These are phyloP conservation scores for Beta lomatogona DNA, from an alignment of 179 eudicot genomes.

Conservation along the genomic window DNA sequence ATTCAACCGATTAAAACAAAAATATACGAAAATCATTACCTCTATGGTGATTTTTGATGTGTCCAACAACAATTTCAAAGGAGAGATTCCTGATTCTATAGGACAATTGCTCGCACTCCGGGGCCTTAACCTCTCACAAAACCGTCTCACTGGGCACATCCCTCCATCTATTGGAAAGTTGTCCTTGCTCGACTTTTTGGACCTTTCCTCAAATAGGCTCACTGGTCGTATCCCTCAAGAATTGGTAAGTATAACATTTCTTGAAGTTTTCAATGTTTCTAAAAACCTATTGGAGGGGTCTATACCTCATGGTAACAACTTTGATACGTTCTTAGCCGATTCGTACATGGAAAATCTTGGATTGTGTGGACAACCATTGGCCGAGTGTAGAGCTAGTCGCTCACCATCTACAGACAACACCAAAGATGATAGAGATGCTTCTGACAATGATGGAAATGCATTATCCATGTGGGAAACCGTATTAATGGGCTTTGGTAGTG, in stretches of 20 bases:
- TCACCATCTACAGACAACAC: no score
- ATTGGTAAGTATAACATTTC: neutral
- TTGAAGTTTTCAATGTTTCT: constrained; percentile 23
- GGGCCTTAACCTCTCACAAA: neutral
- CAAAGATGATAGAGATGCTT: no score
- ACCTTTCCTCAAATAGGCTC: constrained; percentile 14
- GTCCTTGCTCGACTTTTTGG: constrained; percentile 8
- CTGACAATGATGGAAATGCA: no score
- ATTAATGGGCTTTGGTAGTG: no score
- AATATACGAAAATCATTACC: neutral
- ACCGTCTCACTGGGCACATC: no score
- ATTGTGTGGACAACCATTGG: constrained; percentile 28
- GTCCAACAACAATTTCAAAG: neutral
- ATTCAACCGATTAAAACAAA: neutral
- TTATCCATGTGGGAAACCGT: no score
- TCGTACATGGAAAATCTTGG: constrained; percentile 27
- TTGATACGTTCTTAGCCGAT: constrained; percentile 15
- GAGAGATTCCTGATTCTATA: neutral
- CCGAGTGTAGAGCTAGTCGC: neutral
- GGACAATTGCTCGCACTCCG: neutral
- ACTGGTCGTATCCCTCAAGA: constrained; percentile 14
- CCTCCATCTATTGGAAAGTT: constrained; percentile 29
- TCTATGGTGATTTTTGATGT: neutral
- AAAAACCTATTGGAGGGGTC: constrained; percentile 19
- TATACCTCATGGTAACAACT: constrained; percentile 24